Evolutionary conservation across 495 filamentous ascomycete genomes (phyloP), one percentile per base, ranked within the genome.

Genomic region (Neurospora sp.): DNA sequence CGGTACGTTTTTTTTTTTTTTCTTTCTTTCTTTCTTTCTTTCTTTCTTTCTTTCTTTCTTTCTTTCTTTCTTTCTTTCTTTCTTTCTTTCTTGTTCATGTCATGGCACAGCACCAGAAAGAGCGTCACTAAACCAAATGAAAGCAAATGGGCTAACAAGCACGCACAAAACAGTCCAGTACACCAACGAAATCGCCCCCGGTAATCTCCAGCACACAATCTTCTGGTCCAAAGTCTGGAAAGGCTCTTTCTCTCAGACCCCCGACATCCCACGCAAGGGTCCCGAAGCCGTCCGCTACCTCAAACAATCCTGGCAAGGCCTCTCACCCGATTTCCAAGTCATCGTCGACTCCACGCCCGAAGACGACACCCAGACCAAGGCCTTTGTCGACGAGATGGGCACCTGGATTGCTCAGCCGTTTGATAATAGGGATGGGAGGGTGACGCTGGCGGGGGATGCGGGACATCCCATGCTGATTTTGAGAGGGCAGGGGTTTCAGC

Each of bases 391-490:
- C 7, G 69, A 77, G 35, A 77, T 88, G n/a, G 76, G 77, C n/a
- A 78, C 77, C 35, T 82, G 78, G 74, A 68, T 78, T 18, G 78
- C 81, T 0, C 79, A 79, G 38, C 75, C 73, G 2, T 89, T 84
- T 83, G 81, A 89, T 75, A 89, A 83, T 48, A 78, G 74, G 2
- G 79, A 75, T 2, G 88, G 88, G 1, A 76, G 82, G 14, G 80
- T 88, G 0, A 88, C 87, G 18, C 72, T 89, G 44, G 86, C 83
- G 0, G 87, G 88, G 2, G 88, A 90, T 77, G 87, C 88, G 2
- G 87, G 86, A 3, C 88, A 90, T 77, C 84, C 87, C 0, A 89
- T 89, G 88, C 83, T 86, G 1, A 81, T 82, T 70, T 35, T 35
- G 31, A 35, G 31, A 35, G 31, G 31, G 4, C 31, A 35, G 31